These are phyloP conservation scores for Xylaria sp. DNA, from an alignment of 2,329 filamentous ascomycete genomes.

Conservation along the genomic window DNA sequence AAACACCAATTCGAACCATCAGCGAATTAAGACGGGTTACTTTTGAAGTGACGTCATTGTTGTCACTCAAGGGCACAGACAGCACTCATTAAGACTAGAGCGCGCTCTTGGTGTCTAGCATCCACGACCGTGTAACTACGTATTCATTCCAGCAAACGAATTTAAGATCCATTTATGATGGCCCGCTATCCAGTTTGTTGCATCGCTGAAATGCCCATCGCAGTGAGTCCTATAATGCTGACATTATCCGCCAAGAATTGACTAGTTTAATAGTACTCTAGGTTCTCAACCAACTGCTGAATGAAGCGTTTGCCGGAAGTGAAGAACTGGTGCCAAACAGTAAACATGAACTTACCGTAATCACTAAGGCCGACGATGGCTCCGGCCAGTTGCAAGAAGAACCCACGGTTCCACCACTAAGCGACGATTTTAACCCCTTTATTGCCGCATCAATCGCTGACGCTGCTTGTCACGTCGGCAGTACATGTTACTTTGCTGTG, in stretches of 20 bases:
- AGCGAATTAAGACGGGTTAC: too few species aligned
- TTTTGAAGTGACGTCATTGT: too few species aligned
- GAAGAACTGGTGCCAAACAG: slow-evolving; percentile 26
- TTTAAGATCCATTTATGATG: slow-evolving; percentile 40
- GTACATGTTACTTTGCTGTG: slow-evolving; percentile 14
- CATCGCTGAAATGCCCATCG: slow-evolving; percentile 54
- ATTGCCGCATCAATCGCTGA: slow-evolving; percentile 15
- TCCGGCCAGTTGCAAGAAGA: background rate
- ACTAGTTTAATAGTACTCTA: slow-evolving; percentile 2
- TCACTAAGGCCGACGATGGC: background rate
- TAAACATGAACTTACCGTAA: slow-evolving; percentile 19
- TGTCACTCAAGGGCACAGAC: too few species aligned
- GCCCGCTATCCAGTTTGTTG: slow-evolving; percentile 41
- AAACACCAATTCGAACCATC: too few species aligned
- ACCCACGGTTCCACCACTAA: slow-evolving; percentile 13
- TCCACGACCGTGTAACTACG: too few species aligned
- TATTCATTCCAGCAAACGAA: background rate
- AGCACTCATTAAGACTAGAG: too few species aligned
- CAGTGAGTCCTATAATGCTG: slow-evolving; percentile 1
- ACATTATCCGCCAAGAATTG: background rate
- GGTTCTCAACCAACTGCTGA: slow-evolving; percentile 44
- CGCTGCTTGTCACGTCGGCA: slow-evolving; percentile 8
- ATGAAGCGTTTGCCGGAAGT: slow-evolving; percentile 51
- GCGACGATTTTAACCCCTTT: slow-evolving; percentile 13
- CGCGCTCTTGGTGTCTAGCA: too few species aligned